Percentiles rank a stretch among this genome's conserved stretches.
Conservation (phyloP, 768 basidiomycete species). For the Pleurotus citrinopileatus region DNA sequence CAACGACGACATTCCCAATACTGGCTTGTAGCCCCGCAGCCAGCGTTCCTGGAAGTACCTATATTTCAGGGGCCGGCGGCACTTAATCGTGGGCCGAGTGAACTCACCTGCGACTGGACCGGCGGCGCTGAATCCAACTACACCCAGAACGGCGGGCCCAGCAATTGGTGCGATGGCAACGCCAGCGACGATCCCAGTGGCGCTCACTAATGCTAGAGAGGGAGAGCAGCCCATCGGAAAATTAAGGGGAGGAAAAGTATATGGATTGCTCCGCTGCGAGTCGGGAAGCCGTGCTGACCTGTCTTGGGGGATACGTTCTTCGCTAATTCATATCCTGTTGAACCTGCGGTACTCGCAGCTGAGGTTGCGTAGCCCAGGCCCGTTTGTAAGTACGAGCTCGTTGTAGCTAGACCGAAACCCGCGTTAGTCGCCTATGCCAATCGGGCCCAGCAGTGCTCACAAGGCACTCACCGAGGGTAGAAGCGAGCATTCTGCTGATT, state of each 20-base stretch:
- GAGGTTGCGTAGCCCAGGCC: not conserved
- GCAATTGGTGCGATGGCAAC: conserved; percentile 12
- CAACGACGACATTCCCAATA: conserved; percentile 6
- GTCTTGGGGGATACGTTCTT: not conserved
- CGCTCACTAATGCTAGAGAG: not conserved
- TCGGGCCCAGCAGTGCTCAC: no score
- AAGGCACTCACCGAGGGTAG: no score
- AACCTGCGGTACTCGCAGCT: no score
- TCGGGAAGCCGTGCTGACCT: no score
- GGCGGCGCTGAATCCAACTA: not conserved
- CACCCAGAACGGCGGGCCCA: conserved; percentile 11
- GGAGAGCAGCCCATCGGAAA: no score
- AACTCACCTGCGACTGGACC: conserved; percentile 13
- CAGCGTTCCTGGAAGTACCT: conserved; percentile 4
- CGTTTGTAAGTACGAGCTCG: no score
- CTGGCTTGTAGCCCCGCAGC: conserved; percentile 11
- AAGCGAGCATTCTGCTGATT: no score
- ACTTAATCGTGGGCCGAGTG: not conserved
- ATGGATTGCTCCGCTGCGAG: no score
- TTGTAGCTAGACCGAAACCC: no score
- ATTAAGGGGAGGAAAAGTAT: no score
- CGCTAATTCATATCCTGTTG: not conserved
- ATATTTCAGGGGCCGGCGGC: not conserved
- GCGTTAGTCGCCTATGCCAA: no score
- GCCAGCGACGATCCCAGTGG: conserved; percentile 9